Conservation (phyloP, 2,329 filamentous ascomycete species). For the Xylariales sp. region DNA sequence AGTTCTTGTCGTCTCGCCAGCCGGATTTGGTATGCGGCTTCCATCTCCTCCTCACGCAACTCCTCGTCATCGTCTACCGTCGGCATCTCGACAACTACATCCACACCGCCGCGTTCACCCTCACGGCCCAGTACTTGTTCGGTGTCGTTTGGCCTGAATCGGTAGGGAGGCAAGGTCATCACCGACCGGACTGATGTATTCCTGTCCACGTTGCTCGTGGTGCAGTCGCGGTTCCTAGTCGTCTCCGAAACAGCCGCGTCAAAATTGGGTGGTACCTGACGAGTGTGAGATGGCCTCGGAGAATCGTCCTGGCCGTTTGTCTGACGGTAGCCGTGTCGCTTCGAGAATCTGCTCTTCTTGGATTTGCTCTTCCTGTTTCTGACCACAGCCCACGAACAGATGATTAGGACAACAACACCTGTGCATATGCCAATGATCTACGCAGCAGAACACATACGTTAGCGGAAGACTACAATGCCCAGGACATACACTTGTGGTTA, state of each 20-base stretch:
- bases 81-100: constrained; percentile 82
- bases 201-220: constrained; percentile 56
- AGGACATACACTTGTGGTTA: neutral
- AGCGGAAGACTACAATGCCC: neutral
- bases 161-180: constrained; percentile 88
- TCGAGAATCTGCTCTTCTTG: constrained; percentile 18
- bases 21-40: constrained; percentile 84
- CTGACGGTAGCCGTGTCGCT: constrained; percentile 27
- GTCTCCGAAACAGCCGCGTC: constrained; percentile 21
- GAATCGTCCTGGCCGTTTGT: constrained; percentile 14
- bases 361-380: constrained; percentile 4
- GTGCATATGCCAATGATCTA: constrained; percentile 13
- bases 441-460: neutral
- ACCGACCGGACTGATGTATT: constrained; percentile 88
- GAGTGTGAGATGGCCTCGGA: neutral
- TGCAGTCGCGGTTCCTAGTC: constrained; percentile 15
- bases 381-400: constrained; percentile 8
- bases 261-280: constrained; percentile 6
- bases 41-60: constrained; percentile 86
- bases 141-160: constrained; percentile 63
- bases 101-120: constrained; percentile 87
- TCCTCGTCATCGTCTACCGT: constrained; percentile 73
- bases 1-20: constrained; percentile 69
- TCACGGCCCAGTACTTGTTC: constrained; percentile 84
- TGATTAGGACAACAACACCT: constrained; percentile 14